Base-by-base conservation (phyloP, 352 stramenopile species). In the Pythium scleroteichum region DNA sequence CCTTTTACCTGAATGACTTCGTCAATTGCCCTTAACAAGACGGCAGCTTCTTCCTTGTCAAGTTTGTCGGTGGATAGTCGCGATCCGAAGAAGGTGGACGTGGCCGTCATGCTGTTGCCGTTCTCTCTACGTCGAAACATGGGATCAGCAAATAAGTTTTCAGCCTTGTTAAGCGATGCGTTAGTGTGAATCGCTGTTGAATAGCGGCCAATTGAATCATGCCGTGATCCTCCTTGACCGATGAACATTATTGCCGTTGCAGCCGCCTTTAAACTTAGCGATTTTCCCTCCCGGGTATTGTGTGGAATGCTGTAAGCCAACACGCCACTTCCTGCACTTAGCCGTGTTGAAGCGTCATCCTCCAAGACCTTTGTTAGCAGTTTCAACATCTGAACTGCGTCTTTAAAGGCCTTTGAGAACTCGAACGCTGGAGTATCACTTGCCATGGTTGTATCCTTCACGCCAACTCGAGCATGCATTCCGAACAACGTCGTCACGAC, bases 351-450 rank as follows among this genome's bases (percentile, higher is more conserved):
- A 29, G 67, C 61, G 19, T 90, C 74, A 54, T 95, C 75, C 40
- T 82, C 68, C 20, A 95, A 41, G 23, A 92, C 84, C 53, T 89
- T 85, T 8, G 75, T 66, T 14, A 95, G 71, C 14, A 93, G 47
- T 59, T 93, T 92, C 6, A 95, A 64, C 83, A 95, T 91, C 62
- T 95, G 83, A 2, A 90, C 83, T 10, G 85, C 82, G 63, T 93
- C 85, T 45, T 80, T 80, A 48, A 95, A 90, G 13, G 78, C 82
- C 41, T 80, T 76, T 0, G 77, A 85, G 56, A 93, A 92, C 48
- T 82, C 75, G 44, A 82, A 91, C 10, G 72, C 58, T 0, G 79
- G 76, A 13, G 63, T 56, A 44, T 95, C 85, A 27, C 69, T 75
- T n/a, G 82, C 82, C 47, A 95, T 72, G 39, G 67, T 75, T 10